Conservation (phyloP, 805 yeast species). For the Hermanozyma aechmeae region DNA sequence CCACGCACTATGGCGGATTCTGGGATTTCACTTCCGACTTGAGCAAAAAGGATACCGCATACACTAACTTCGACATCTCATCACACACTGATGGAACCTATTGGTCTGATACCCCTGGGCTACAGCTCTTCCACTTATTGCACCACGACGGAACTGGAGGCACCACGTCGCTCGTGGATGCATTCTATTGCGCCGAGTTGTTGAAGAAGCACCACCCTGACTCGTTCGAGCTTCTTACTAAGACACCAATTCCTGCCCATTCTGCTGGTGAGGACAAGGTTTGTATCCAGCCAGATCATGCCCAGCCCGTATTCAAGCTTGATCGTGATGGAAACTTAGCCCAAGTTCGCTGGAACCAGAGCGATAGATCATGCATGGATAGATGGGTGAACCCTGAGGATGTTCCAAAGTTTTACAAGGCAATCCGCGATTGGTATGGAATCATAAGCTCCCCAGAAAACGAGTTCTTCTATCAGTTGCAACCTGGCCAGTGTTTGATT, state of each 20-base stretch:
- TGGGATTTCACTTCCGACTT: conserved; percentile 72
- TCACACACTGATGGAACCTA: conserved; percentile 70
- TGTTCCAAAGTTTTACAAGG: conserved; percentile 44
- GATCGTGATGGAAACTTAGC: conserved; percentile 41
- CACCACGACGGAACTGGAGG: conserved; percentile 63
- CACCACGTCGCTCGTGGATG: conserved; percentile 57
- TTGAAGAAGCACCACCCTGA: conserved; percentile 40
- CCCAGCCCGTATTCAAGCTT: conserved; percentile 51
- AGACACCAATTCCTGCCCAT: conserved; percentile 53
- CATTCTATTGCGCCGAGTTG: conserved; percentile 49
- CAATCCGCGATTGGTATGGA: conserved; percentile 47
- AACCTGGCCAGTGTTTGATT: conserved; percentile 57
- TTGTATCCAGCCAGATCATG: conserved; percentile 47
- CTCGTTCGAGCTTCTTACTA: conserved; percentile 40
- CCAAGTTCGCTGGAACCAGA: conserved; percentile 65
- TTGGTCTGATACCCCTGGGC: conserved; percentile 65
- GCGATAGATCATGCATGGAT: conserved; percentile 57
- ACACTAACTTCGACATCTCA: conserved; percentile 55
- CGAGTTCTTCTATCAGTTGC: conserved; percentile 44
- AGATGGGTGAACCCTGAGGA: conserved; percentile 38
- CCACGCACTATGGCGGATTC: conserved; percentile 73
- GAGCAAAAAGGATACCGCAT: conserved; percentile 62
- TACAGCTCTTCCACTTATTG: conserved; percentile 59
- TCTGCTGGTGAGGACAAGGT: conserved; percentile 64
- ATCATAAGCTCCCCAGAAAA: conserved; percentile 41